phyloP scores from a whole-genome alignment of 768 basidiomycete species.

The Russula virescens region DNA sequence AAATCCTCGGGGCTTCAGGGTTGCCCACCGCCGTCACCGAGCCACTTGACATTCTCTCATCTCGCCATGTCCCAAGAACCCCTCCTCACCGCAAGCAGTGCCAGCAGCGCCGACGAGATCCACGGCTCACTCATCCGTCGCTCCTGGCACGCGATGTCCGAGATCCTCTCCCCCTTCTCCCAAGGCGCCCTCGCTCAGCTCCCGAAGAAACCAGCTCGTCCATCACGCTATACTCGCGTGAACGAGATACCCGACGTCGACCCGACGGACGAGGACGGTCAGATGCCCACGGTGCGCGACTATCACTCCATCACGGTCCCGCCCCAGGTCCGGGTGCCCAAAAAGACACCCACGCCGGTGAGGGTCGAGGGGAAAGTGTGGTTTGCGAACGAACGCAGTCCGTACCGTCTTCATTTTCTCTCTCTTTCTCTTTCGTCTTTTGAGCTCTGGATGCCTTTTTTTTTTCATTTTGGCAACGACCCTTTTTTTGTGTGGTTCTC shows the following conservation, averaged over 20 bases:
- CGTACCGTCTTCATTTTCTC: conserved; percentile 26
- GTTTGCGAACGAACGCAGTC: conserved; percentile 95
- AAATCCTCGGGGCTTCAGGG: background rate
- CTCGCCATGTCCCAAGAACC: conserved; percentile 1
- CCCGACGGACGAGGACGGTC: conserved; percentile 41
- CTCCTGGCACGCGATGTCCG: conserved; percentile 58
- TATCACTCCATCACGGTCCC: conserved; percentile 72
- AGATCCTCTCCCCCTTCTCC: conserved; percentile 63
- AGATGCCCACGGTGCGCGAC: conserved; percentile 59
- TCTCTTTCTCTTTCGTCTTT: background rate
- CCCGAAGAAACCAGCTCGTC: conserved; percentile 36
- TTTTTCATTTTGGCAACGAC: no score
- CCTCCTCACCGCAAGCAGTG: conserved; percentile 14
- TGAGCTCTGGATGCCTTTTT: background rate
- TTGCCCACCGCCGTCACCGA: background rate
- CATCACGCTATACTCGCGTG: conserved; percentile 55
- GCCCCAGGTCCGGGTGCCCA: conserved; percentile 64
- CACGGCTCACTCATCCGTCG: conserved; percentile 41
- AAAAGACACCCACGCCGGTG: conserved; percentile 75
- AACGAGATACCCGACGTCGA: conserved; percentile 66
- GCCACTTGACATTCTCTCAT: no score
- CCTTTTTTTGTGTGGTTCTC: no score
- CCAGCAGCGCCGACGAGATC: conserved; percentile 21
- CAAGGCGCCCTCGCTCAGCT: conserved; percentile 50
- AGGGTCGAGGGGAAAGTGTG: conserved; percentile 94